Base-by-base conservation (phyloP, 345 rosid genomes). In the Ricinus communis region DNA sequence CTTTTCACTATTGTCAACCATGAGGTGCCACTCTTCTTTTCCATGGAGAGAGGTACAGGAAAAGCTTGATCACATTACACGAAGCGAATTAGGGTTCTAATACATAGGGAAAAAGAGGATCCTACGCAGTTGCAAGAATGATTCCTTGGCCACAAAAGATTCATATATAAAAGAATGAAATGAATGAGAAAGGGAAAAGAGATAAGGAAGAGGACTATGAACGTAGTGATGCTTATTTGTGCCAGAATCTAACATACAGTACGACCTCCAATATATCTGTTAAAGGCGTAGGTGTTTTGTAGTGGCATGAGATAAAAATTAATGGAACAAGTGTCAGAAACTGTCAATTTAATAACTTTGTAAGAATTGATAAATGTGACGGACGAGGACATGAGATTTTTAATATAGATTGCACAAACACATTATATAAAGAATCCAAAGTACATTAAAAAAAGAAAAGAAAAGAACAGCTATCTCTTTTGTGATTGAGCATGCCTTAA, bases 401-500 rank as follows among this genome's bases (percentile, higher is more conserved):
- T 43, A 43, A 73, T 46, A 65, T 52, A 74, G 72, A 81, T 77
- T 71, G 74, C 76, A 74, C 70, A 68, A n/a, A 69, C 72, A 47
- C 14, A 47, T 67, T 64, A 59, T 61, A 78, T 56, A 72, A n/a
- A 86, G 88, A 75, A 82, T 85, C 91, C 88, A 85, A 86, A 82
- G 85, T 76, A 68, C 53, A 71, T 76, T 78, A 67, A 70, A 65
- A 64, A 62, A 49, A 31, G 19, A 27, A 33, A 33, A 33, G 38
- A 33, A 33, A 33, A 33, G 6, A 33, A 33, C 6, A 43, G 47
- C 47, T 43, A 43, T n/a, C n/a, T n/a, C n/a, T n/a, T n/a, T 1
- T 43, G 38, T 33, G n/a, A n/a, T n/a, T n/a, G n/a, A 43, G 47
- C 14, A 43, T 43, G 47, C 13, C 11, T 38, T 49, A 50, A 24